phyloP scores from a whole-genome alignment of 148 eudicot species.

The Euryodendron excelsum region DNA sequence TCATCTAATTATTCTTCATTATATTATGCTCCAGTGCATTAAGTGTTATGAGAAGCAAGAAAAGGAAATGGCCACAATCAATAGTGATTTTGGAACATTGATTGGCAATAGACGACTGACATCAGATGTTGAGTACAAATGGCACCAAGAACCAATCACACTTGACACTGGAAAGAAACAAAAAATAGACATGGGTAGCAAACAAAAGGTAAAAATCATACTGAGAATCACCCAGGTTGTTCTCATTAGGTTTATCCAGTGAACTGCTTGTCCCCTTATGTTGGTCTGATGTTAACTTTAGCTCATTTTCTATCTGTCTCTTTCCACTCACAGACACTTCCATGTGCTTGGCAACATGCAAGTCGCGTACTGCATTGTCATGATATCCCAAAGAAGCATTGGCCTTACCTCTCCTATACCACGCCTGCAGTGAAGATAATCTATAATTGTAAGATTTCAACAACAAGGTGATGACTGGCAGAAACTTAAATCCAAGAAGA shows the following conservation, averaged over 20 bases:
- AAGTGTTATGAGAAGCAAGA: background rate
- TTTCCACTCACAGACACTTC: constrained; percentile 64
- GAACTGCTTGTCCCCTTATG: constrained; percentile 21
- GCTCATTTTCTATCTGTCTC: constrained; percentile 68
- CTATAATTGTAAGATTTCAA: background rate
- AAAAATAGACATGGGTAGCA: background rate
- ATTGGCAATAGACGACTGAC: background rate
- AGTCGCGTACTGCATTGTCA: constrained; percentile 63
- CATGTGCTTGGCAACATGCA: constrained; percentile 48
- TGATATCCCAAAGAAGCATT: constrained; percentile 59
- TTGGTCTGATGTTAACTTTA: constrained; percentile 32
- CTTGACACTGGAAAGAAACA: background rate
- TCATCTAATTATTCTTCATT: too few species aligned
- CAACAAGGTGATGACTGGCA: background rate
- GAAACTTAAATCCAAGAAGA: constrained; percentile 13
- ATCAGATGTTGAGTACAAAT: background rate
- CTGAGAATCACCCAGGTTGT: constrained; percentile 27
- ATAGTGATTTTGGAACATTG: background rate
- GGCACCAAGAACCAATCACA: background rate
- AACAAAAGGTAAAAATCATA: constrained; percentile 22
- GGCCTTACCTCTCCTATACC: constrained; percentile 91
- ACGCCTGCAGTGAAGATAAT: constrained; percentile 52
- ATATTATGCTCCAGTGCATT: background rate
- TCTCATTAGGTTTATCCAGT: constrained; percentile 21
- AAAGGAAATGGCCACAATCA: background rate